Percentiles rank a stretch among this genome's conserved stretches.
These are phyloP conservation scores for Adansonia gregorii DNA, from an alignment of 441 rosid genomes.

Conservation along the genomic window DNA sequence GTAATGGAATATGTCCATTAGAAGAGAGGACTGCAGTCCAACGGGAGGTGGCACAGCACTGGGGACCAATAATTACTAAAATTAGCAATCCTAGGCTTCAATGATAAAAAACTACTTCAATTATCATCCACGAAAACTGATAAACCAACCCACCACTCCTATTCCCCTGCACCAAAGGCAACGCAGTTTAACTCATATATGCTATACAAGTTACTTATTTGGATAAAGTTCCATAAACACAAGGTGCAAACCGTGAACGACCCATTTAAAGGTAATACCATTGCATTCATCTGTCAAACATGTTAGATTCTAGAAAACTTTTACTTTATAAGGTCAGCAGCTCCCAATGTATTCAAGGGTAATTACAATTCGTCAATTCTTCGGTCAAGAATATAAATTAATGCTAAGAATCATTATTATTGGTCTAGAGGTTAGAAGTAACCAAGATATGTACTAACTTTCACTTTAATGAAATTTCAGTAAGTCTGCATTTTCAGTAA, in stretches of 20 bases:
- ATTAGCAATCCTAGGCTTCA: background rate
- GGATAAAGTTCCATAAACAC: constrained; percentile 1
- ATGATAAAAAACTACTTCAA: background rate
- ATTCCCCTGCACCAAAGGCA: background rate
- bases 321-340: background rate
- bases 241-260: background rate
- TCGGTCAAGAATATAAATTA: background rate
- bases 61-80: background rate
- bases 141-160: background rate
- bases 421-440: background rate
- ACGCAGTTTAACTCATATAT: background rate
- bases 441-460: background rate
- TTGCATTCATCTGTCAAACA: background rate
- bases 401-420: background rate
- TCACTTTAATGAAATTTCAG: background rate
- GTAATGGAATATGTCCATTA: background rate
- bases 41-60: background rate
- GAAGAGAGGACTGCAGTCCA: background rate
- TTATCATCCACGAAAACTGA: background rate
- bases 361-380: background rate
- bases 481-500: background rate
- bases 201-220: background rate
- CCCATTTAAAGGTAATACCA: background rate
- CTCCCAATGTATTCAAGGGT: background rate
- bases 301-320: background rate